phyloP scores from a whole-genome alignment of 1,139 yeast genomes.

The Pichia sp. region DNA sequence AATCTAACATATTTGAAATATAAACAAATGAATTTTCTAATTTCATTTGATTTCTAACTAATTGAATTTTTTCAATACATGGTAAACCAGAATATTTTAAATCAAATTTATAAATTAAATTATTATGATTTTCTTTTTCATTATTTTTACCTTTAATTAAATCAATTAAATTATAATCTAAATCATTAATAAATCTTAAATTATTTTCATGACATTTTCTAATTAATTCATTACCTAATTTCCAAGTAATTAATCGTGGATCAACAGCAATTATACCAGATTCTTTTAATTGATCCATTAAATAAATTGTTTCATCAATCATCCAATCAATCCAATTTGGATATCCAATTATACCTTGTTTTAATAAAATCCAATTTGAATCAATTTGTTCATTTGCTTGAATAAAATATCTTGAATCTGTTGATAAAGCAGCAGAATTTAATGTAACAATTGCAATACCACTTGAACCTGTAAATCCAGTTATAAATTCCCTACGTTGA shows the following conservation, averaged over 20 bases:
- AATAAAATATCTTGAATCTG: conserved; percentile 51
- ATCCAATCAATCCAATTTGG: conserved; percentile 54
- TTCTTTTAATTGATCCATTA: conserved; percentile 3
- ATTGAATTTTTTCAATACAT: conserved; percentile 31
- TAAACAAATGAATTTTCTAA: conserved; percentile 18
- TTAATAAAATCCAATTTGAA: conserved; percentile 47
- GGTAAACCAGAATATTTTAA: conserved; percentile 41
- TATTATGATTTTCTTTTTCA: too few relatives aligned
- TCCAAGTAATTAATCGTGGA: conserved; percentile 33
- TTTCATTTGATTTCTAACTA: conserved; percentile 19
- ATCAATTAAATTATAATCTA: conserved; percentile 40
- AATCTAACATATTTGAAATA: conserved; percentile 43
- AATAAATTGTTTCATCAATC: conserved; percentile 27
- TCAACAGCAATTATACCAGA: conserved; percentile 26
- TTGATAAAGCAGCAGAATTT: conserved; percentile 42
- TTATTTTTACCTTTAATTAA: conserved; percentile 23
- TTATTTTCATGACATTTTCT: conserved; percentile 30
- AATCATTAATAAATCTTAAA: conserved; percentile 38
- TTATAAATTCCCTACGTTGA: conserved; percentile 43
- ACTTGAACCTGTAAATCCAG: conserved; percentile 54
- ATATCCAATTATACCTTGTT: conserved; percentile 42
- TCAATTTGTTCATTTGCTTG: conserved; percentile 53
- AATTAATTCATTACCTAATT: conserved; percentile 27
- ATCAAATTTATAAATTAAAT: conserved; percentile 34
- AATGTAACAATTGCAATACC: conserved; percentile 49